Base-by-base conservation (phyloP, 805 yeast species). In the Candida endomychidarum region DNA sequence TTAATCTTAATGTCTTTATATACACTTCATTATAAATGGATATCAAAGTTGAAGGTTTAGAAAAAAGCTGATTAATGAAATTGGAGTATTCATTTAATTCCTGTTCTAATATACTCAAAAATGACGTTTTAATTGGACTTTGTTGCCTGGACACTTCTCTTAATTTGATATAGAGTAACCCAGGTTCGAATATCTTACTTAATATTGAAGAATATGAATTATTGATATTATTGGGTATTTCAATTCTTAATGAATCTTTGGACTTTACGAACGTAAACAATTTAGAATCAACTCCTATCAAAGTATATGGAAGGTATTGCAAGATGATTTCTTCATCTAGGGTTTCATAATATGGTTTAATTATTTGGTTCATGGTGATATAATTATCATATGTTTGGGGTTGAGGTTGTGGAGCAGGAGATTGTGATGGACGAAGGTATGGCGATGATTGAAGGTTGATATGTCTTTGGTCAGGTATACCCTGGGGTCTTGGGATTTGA, bases 121-220 rank as follows among this genome's bases (percentile, higher is more conserved):
- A 76, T 1, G 95, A 84, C 26, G 78, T 79, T 44, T 77, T 77
- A 11, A 83, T 70, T 7, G 85, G 81, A 3, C 83, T 75, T 17
- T 56, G 46, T 4, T 49, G 51, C 41, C 43, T 38, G 11, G 7
- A 19, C 15, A 53, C 50, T 11, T 37, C 41, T 4, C 56, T 58
- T 24, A 87, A 58, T 30, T 65, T 57, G 37, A 73, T 71, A 59
- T 76, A 86, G 2, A 88, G 61, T 23, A 89, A 60, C 0, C 86
- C 91, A 1, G 88, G 83, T 57, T 89, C 96, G 28, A 83, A 63
- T 1, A 85, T 61, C 19, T 70, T 57, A 41, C 73, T 77, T 22
- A 86, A 57, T 19, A 80, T 50, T 0, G 80, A 80, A 32, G 81
- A 70, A 17, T 75, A 65, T 5, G 88, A 75, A 44, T 73, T 74